phyloP scores from a whole-genome alignment of 2,329 filamentous ascomycete genomes.

The Magnaporthales sp. region DNA sequence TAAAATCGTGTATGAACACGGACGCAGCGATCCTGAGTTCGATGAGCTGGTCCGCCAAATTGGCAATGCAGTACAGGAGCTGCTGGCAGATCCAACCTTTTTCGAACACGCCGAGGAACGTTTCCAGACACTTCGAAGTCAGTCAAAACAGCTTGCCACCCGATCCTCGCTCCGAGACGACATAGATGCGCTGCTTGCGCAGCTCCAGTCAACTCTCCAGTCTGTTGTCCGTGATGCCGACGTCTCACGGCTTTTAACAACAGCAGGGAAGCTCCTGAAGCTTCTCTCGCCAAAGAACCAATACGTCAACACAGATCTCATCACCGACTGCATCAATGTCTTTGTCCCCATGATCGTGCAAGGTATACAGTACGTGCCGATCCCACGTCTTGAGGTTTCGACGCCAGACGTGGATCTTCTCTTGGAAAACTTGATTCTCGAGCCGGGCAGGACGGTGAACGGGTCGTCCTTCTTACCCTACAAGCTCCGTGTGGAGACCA shows the following conservation, averaged over 20 bases:
- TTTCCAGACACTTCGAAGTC: conserved; percentile 39
- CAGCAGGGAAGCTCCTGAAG: conserved; percentile 56
- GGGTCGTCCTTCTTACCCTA: conserved; percentile 84
- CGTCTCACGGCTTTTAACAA: conserved; percentile 59
- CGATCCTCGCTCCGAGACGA: conserved; percentile 64
- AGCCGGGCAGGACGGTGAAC: conserved; percentile 79
- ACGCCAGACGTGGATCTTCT: conserved; percentile 77
- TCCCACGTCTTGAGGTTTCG: conserved; percentile 81
- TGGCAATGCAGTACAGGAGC: conserved; percentile 65
- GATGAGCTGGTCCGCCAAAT: conserved; percentile 68
- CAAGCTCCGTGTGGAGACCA: conserved; percentile 69
- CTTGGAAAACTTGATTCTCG: conserved; percentile 82
- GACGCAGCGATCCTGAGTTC: conserved; percentile 69
- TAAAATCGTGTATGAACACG: conserved; percentile 63
- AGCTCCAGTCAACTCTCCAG: conserved; percentile 57
- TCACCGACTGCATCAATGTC: conserved; percentile 68
- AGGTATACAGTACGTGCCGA: conserved; percentile 77
- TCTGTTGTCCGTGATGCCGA: conserved; percentile 65
- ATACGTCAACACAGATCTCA: conserved; percentile 59
- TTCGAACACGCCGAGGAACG: conserved; percentile 62
- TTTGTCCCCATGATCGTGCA: conserved; percentile 73
- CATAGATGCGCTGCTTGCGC: conserved; percentile 61
- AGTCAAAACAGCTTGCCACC: conserved; percentile 54
- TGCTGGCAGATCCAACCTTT: conserved; percentile 80
- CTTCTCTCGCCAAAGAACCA: conserved; percentile 60